Evolutionary conservation across 176 grass and related monocot species (phyloP), one percentile per base, ranked within the genome.

Genomic region (Puya raimondii): DNA sequence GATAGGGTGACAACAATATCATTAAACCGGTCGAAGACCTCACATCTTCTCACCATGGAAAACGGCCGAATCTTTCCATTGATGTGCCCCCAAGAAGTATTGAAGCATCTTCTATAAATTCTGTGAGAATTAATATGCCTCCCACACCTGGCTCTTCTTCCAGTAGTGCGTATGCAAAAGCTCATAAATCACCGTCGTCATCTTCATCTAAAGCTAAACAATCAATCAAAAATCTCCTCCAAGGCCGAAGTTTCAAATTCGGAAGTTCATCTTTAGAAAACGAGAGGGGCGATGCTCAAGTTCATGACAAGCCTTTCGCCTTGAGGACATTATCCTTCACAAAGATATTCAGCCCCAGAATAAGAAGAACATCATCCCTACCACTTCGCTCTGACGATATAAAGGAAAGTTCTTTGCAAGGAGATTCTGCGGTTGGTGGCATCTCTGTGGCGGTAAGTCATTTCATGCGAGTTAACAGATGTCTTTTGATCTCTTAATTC

Each of bases 221-320:
- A 50, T 78, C 77, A 25, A 65, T 85, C 10, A 84, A 69, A 80
- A 90, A 47, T 68, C 82, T 97, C 1, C 22, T 90, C n/a, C 80
- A 77, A 0, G 74, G 53, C 10, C 81, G 84, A 13, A 97, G 84
- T 79, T 87, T 91, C 84, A 88, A 89, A 51, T 89, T 76, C 48
- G 51, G n/a, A 4, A 72, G 17, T 68, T 57, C 65, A 48, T 49
- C 59, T 63, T 26, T 23, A 53, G 70, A 72, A 27, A 67, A 33
- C 63, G 77, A 65, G n/a, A 78, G 23, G 52, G 56, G 16, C 10
- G 74, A 83, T 14, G 17, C 15, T 50, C 74, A 47, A 59, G 53
- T 12, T 78, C 29, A 47, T 10, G 82, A 80, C 59, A 85, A 58
- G 64, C 23, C 72, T 72, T 96, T 79, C 0, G 50, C 73, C 20